Evolutionary conservation across 2,329 filamentous ascomycete genomes (phyloP).

Genomic region (Graphium sp.): DNA sequence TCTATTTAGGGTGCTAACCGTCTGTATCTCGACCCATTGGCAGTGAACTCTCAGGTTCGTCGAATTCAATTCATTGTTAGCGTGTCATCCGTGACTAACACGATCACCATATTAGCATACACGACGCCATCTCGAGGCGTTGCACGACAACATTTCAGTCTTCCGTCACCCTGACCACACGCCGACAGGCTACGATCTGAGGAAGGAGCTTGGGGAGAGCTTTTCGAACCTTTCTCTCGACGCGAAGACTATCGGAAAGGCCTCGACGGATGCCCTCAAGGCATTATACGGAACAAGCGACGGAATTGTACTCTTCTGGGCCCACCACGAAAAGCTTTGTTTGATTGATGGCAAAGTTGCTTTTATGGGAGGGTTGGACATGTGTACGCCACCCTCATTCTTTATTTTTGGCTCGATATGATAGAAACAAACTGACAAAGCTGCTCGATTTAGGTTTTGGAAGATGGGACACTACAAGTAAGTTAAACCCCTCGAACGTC

Average conservation of each 20-base stretch:
- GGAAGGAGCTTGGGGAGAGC: conserved; percentile 50
- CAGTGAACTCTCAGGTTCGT: conserved; percentile 19
- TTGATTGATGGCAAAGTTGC: conserved; percentile 62
- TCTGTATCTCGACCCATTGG: no score
- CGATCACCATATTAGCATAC: no score
- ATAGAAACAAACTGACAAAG: not conserved
- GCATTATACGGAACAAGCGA: conserved; percentile 68
- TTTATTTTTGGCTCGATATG: not conserved
- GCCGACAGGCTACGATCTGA: conserved; percentile 52
- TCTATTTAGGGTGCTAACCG: no score
- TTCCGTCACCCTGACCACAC: conserved; percentile 84
- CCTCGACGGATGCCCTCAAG: conserved; percentile 58
- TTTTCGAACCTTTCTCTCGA: conserved; percentile 26
- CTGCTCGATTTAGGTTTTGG: conserved; percentile 41
- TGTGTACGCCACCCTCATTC: conserved; percentile 32
- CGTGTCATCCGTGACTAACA: no score
- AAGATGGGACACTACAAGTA: conserved; percentile 70
- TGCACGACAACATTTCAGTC: conserved; percentile 74
- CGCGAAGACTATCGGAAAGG: conserved; percentile 39
- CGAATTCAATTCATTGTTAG: conserved; percentile 29
- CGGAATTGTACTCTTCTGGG: conserved; percentile 77
- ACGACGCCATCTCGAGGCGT: conserved; percentile 57
- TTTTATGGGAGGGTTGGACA: conserved; percentile 84
- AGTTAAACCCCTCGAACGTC: conserved; percentile 8
- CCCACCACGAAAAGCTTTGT: conserved; percentile 84